Percentiles rank a stretch among this genome's conserved stretches.
Conservation (phyloP, 495 filamentous ascomycete genomes). For the Xylaria curta region DNA sequence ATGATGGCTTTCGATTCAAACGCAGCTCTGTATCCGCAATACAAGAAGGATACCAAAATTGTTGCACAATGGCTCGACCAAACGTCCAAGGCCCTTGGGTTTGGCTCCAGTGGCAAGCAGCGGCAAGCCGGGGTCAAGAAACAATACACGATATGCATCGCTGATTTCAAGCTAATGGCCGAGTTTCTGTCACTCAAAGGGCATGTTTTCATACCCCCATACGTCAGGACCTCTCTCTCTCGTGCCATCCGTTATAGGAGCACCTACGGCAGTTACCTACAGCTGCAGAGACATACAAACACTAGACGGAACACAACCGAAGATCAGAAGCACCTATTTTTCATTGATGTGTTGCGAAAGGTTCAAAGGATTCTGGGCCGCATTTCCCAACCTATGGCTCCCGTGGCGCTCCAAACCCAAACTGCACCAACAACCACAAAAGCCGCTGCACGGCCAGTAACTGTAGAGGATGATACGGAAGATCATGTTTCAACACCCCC, state of each 20-base stretch:
- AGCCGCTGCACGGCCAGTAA: background rate
- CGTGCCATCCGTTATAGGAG: slow-evolving; percentile 16
- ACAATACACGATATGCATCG: slow-evolving; percentile 1
- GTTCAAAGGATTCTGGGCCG: background rate
- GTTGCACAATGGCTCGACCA: slow-evolving; percentile 13
- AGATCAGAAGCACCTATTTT: background rate
- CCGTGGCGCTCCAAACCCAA: background rate
- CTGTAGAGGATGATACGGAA: slow-evolving; percentile 8
- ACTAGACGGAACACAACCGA: background rate
- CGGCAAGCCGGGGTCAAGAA: background rate
- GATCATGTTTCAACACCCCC: background rate
- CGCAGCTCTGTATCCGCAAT: slow-evolving; percentile 5
- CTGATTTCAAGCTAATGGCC: slow-evolving; percentile 6
- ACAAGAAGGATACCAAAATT: slow-evolving; percentile 11
- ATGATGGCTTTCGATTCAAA: background rate
- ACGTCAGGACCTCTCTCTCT: background rate
- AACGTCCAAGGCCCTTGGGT: slow-evolving; percentile 3
- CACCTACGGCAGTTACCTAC: slow-evolving; percentile 15
- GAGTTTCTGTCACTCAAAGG: background rate
- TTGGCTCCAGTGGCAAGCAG: background rate
- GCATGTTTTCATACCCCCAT: background rate
- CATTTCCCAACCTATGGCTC: background rate
- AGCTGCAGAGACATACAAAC: background rate
- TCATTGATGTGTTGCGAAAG: slow-evolving; percentile 11
- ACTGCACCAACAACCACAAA: background rate